A percentile compares a stretch with the other conserved stretches of the same genome.
Evolutionary conservation across 176 grass and related monocot species (phyloP).

Genomic region (Ensete ventricosum): DNA sequence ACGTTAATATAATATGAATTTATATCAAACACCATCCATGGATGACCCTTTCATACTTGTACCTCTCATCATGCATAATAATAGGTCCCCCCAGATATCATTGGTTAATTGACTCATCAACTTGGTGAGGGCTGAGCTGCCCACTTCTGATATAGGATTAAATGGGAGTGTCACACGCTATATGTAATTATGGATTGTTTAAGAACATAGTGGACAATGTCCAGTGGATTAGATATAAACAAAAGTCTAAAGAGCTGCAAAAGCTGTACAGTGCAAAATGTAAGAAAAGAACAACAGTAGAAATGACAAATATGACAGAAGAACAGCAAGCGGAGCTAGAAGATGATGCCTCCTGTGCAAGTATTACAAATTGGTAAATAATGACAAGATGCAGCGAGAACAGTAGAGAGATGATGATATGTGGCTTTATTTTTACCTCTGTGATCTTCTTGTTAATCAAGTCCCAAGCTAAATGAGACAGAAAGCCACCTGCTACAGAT

Average conservation of each 20-base stretch:
- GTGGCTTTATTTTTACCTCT: conserved; percentile 46
- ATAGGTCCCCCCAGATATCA: too few relatives aligned
- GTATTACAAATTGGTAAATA: neutral
- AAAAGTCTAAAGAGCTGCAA: neutral
- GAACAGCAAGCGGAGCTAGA: neutral
- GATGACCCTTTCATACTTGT: too few relatives aligned
- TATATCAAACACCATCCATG: too few relatives aligned
- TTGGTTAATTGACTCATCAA: too few relatives aligned
- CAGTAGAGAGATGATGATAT: neutral
- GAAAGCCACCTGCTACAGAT: conserved; percentile 86
- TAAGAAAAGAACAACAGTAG: neutral
- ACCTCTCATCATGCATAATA: too few relatives aligned
- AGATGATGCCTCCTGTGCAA: neutral
- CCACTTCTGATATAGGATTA: too few relatives aligned
- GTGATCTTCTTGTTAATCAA: conserved; percentile 71
- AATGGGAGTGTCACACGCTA: neutral
- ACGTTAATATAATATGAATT: too few relatives aligned
- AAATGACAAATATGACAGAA: neutral
- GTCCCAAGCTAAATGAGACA: conserved; percentile 70
- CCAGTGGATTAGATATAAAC: neutral
- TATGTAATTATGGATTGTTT: neutral
- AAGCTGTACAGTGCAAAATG: too few relatives aligned
- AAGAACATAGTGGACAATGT: neutral
- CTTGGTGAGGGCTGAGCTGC: too few relatives aligned
- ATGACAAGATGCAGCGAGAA: neutral